Evolutionary conservation across 2,329 filamentous ascomycete species (phyloP).

Genomic region (Hirsutella thompsonii): DNA sequence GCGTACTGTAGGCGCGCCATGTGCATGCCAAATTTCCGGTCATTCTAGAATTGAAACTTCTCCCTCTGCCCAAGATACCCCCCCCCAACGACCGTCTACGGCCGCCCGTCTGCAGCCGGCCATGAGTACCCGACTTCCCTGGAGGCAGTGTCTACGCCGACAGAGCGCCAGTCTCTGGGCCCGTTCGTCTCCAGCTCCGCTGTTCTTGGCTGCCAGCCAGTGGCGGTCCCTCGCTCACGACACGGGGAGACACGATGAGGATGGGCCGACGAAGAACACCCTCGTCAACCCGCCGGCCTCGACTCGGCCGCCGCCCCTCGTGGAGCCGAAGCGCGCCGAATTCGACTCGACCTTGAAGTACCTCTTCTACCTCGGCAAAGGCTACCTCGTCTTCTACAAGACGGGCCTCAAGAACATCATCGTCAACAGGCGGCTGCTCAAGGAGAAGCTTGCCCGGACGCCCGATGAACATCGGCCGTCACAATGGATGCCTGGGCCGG

Average conservation of each 20-base stretch:
- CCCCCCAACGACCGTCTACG: too few relatives aligned
- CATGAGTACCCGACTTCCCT: conserved; percentile 20
- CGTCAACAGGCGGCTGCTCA: conserved; percentile 46
- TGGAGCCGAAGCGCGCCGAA: conserved; percentile 41
- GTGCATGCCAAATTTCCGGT: too few relatives aligned
- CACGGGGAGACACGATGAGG: background rate
- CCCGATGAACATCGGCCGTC: conserved; percentile 42
- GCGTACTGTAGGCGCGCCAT: too few relatives aligned
- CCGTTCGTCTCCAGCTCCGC: background rate
- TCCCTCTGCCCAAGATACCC: too few relatives aligned
- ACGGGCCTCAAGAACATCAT: conserved; percentile 64
- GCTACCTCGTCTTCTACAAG: conserved; percentile 81
- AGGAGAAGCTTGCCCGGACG: conserved; percentile 25
- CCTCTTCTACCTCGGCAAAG: conserved; percentile 52
- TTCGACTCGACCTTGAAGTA: conserved; percentile 25
- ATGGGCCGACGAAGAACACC: conserved; percentile 14
- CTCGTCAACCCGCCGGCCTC: conserved; percentile 57
- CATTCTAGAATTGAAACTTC: too few relatives aligned
- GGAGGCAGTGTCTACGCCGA: conserved; percentile 14
- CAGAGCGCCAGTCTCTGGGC: background rate
- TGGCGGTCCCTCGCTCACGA: background rate
- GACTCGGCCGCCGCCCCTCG: conserved; percentile 60
- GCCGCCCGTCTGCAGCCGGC: background rate
- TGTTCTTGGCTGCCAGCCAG: background rate
- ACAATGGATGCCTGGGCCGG: conserved; percentile 18